Conservation (phyloP, 768 basidiomycete species). For the Lentinula guzmanii region DNA sequence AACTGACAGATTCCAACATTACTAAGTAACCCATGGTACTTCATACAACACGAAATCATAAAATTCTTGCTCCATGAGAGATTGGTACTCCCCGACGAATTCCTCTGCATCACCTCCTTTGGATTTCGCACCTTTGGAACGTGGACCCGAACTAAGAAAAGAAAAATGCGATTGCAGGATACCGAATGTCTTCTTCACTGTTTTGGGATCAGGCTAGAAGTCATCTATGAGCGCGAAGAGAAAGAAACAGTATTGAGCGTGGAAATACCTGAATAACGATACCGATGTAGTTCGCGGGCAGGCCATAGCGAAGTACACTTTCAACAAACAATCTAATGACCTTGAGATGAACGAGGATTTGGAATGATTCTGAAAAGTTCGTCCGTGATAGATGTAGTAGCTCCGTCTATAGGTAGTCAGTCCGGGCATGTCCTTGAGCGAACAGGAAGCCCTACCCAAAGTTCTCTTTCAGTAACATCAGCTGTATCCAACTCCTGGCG, state of each 20-base stretch:
- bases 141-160: constrained; percentile 73
- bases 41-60: constrained; percentile 95
- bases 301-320: constrained; percentile 90
- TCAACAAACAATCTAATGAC: constrained; percentile 89
- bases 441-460: constrained; percentile 64
- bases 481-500: constrained; percentile 75
- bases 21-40: constrained; percentile 82
- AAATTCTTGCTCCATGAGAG: constrained; percentile 91
- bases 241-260: neutral
- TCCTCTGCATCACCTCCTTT: constrained; percentile 50
- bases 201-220: constrained; percentile 78
- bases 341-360: constrained; percentile 91
- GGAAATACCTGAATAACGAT: constrained; percentile 60
- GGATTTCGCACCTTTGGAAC: constrained; percentile 48
- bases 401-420: constrained; percentile 61
- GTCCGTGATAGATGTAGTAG: constrained; percentile 85
- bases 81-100: constrained; percentile 86
- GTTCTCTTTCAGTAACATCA: constrained; percentile 86
- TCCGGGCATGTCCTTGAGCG: neutral
- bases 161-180: constrained; percentile 71
- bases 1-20: constrained; percentile 5
- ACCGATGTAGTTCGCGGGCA: constrained; percentile 87
- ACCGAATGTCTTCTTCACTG: constrained; percentile 70
- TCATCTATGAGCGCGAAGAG: neutral
- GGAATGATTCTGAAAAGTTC: constrained; percentile 96